A percentile compares a stretch with the other conserved stretches of the same genome.
These are phyloP conservation scores for Alternaria novae-zelandiae DNA, from an alignment of 2,329 filamentous ascomycete species.

Conservation along the genomic window DNA sequence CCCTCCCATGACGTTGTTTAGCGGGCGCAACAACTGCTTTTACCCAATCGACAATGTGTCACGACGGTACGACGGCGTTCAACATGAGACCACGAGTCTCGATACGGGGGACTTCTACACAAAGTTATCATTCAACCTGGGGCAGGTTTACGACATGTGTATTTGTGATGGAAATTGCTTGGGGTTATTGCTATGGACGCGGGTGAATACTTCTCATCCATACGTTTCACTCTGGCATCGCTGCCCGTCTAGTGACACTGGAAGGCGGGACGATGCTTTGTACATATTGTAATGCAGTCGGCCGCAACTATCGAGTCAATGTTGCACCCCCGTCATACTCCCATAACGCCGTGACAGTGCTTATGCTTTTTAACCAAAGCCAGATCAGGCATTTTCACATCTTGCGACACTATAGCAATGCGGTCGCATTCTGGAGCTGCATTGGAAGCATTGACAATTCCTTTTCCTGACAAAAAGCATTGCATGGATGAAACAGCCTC, in stretches of 20 bases:
- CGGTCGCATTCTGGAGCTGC: not conserved
- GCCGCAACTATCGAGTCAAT: constrained; percentile 15
- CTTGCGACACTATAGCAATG: not conserved
- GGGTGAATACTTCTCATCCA: not conserved
- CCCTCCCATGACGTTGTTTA: constrained; percentile 36
- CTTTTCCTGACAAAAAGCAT: not conserved
- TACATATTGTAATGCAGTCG: constrained; percentile 30
- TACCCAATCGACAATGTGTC: constrained; percentile 13
- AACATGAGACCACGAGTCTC: constrained; percentile 10
- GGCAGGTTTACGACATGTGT: constrained; percentile 5
- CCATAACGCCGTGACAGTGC: not conserved
- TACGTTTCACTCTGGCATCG: constrained; percentile 10
- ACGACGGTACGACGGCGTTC: constrained; percentile 36
- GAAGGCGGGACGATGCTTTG: constrained; percentile 22
- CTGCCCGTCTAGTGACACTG: constrained; percentile 13
- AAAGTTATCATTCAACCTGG: constrained; percentile 32
- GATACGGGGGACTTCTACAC: constrained; percentile 23
- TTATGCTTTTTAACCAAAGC: not conserved
- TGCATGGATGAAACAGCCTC: constrained; percentile 11
- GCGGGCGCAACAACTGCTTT: constrained; percentile 34
- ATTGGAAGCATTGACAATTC: not conserved
- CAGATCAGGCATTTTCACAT: not conserved
- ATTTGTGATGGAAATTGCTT: constrained; percentile 11
- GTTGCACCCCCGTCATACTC: constrained; percentile 3
- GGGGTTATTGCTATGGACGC: not conserved